These are phyloP conservation scores for Dothideomycetes sp. DNA, from an alignment of 2,329 filamentous ascomycete species.

Conservation along the genomic window DNA sequence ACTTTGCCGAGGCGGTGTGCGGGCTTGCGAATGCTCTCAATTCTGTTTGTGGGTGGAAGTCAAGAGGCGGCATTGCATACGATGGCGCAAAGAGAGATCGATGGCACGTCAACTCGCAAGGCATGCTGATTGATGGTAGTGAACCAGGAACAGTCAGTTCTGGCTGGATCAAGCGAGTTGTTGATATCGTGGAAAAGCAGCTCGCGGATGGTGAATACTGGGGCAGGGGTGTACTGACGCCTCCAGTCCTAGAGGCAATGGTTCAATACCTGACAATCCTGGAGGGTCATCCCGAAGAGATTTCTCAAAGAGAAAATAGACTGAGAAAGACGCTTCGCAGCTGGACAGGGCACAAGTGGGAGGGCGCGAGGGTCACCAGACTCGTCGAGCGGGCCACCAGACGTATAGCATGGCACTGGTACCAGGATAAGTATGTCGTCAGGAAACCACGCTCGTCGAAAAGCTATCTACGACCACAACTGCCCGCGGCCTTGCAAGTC, in stretches of 20 bases:
- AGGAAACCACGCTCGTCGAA: constrained; percentile 44
- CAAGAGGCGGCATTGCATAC: constrained; percentile 75
- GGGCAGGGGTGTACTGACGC: constrained; percentile 60
- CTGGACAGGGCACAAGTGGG: constrained; percentile 72
- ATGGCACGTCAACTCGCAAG: constrained; percentile 83
- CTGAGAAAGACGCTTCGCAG: constrained; percentile 25
- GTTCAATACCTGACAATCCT: constrained; percentile 34
- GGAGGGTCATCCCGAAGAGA: constrained; percentile 19
- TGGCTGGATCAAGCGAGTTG: constrained; percentile 82
- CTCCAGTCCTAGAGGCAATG: constrained; percentile 28
- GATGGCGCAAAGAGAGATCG: constrained; percentile 65
- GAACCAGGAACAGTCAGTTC: constrained; percentile 48
- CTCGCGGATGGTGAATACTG: constrained; percentile 75
- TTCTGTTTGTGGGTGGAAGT: constrained; percentile 90
- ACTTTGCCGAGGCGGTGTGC: constrained; percentile 95
- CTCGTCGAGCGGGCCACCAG: constrained; percentile 77
- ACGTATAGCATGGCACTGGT: constrained; percentile 73
- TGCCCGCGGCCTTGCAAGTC: constrained; percentile 62
- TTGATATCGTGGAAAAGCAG: constrained; percentile 82
- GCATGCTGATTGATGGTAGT: constrained; percentile 68
- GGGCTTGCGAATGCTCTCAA: constrained; percentile 90
- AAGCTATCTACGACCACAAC: constrained; percentile 59
- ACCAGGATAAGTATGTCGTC: constrained; percentile 65
- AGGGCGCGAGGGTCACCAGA: constrained; percentile 74
- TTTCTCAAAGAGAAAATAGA: constrained; percentile 24